These are phyloP conservation scores for Trametopsis cervina DNA, from an alignment of 768 basidiomycete genomes.

Conservation along the genomic window DNA sequence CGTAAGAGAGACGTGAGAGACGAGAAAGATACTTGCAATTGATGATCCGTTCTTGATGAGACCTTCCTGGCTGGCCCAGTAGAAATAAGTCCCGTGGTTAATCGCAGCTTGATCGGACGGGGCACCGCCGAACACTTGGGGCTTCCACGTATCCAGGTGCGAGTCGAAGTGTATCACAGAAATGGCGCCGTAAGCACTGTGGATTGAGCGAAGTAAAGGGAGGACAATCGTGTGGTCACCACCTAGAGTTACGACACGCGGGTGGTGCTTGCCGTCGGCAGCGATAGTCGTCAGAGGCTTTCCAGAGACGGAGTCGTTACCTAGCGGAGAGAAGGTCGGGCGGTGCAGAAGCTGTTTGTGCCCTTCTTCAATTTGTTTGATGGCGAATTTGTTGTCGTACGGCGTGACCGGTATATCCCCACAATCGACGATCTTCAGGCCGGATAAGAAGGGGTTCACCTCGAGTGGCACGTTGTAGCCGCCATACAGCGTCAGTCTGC, in stretches of 20 bases:
- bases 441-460: constrained; percentile 65
- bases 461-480: constrained; percentile 73
- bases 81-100: constrained; percentile 89
- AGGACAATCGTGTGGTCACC: constrained; percentile 85
- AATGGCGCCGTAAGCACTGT: constrained; percentile 72
- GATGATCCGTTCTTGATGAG: constrained; percentile 71
- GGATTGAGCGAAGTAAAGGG: constrained; percentile 58
- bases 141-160: constrained; percentile 78
- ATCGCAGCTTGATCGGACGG: constrained; percentile 67
- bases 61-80: constrained; percentile 81
- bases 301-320: constrained; percentile 57
- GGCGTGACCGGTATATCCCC: constrained; percentile 76
- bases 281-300: constrained; percentile 50
- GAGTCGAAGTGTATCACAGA: constrained; percentile 86
- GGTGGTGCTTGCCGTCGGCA: constrained; percentile 67
- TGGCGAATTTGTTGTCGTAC: constrained; percentile 68
- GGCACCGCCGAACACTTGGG: constrained; percentile 66
- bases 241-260: constrained; percentile 75
- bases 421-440: constrained; percentile 67
- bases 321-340: constrained; percentile 51
- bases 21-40: constrained; percentile 64
- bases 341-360: constrained; percentile 67
- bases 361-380: constrained; percentile 67
- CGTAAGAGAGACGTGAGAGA: too few relatives aligned
- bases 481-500: constrained; percentile 67